Conservation (phyloP, 345 rosid species). For the Iberis pinnata region DNA sequence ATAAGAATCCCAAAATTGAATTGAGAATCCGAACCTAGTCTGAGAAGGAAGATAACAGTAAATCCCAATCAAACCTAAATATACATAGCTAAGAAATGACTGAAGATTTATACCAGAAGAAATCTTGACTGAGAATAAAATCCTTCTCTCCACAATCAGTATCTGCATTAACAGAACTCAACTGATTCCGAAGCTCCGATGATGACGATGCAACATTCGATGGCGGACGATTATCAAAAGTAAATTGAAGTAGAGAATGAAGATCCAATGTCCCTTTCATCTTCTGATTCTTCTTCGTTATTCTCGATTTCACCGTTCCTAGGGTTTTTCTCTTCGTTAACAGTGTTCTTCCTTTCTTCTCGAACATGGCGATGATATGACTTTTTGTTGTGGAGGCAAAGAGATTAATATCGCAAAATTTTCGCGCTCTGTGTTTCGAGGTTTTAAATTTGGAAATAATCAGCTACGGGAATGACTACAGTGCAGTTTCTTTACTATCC, state of each 20-base stretch:
- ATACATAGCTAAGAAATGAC: neutral
- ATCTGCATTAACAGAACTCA: constrained; percentile 30
- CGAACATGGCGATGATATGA: constrained; percentile 10
- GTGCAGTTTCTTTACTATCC: neutral
- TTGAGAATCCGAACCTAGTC: neutral
- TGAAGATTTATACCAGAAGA: constrained; percentile 68
- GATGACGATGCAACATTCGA: constrained; percentile 40
- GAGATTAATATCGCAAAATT: neutral
- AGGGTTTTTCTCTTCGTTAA: constrained; percentile 42
- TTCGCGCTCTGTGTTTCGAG: constrained; percentile 35
- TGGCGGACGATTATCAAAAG: constrained; percentile 33
- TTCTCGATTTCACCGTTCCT: constrained; percentile 29
- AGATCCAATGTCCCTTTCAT: constrained; percentile 49
- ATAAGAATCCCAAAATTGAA: too few species aligned
- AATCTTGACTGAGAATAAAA: constrained; percentile 88
- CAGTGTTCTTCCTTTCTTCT: constrained; percentile 28
- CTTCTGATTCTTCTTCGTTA: constrained; percentile 15
- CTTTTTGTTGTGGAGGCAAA: neutral
- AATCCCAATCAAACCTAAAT: constrained; percentile 5
- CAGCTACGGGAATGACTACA: neutral
- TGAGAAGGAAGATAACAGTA: neutral
- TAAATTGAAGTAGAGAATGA: constrained; percentile 39
- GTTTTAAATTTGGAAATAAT: neutral
- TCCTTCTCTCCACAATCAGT: constrained; percentile 45
- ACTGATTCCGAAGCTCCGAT: constrained; percentile 28